These are phyloP conservation scores for Cynara cardunculus DNA, from an alignment of 129 eudicot species.

Conservation along the genomic window DNA sequence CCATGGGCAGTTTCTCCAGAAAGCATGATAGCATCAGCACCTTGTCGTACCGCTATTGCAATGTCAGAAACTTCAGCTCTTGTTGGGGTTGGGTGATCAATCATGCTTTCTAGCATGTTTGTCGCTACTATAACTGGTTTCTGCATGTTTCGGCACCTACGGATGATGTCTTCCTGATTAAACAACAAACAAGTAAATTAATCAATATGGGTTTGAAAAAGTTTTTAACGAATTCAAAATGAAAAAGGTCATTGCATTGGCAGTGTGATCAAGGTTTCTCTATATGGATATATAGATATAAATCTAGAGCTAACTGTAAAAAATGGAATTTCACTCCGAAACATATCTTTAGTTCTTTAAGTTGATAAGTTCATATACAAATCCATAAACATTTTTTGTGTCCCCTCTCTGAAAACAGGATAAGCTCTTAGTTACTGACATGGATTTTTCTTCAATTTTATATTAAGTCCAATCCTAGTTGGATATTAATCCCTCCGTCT, in stretches of 20 bases:
- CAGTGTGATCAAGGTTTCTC: too few relatives aligned
- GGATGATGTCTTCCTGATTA: conserved; percentile 79
- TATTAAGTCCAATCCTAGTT: too few relatives aligned
- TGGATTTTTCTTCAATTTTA: too few relatives aligned
- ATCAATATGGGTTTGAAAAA: background rate
- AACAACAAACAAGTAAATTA: conserved; percentile 7
- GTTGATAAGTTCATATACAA: too few relatives aligned
- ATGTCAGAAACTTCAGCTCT: conserved; percentile 99
- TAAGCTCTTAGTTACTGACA: too few relatives aligned
- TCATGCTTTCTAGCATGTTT: conserved; percentile 99
- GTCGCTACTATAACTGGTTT: conserved; percentile 98
- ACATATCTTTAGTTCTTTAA: too few relatives aligned
- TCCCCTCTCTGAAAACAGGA: too few relatives aligned
- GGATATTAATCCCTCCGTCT: too few relatives aligned
- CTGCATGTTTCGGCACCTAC: conserved; percentile 83
- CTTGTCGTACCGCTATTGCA: conserved; percentile 87
- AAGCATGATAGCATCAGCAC: conserved; percentile 93
- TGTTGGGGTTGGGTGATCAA: conserved; percentile 95
- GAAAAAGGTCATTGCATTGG: background rate
- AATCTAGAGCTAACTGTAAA: too few relatives aligned
- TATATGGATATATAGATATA: too few relatives aligned
- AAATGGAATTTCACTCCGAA: too few relatives aligned
- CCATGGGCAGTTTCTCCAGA: conserved; percentile 99
- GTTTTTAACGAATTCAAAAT: background rate
- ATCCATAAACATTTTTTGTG: too few relatives aligned